Base-by-base conservation (phyloP, 176 grass and related monocot species). In the Panicum miliaceum region DNA sequence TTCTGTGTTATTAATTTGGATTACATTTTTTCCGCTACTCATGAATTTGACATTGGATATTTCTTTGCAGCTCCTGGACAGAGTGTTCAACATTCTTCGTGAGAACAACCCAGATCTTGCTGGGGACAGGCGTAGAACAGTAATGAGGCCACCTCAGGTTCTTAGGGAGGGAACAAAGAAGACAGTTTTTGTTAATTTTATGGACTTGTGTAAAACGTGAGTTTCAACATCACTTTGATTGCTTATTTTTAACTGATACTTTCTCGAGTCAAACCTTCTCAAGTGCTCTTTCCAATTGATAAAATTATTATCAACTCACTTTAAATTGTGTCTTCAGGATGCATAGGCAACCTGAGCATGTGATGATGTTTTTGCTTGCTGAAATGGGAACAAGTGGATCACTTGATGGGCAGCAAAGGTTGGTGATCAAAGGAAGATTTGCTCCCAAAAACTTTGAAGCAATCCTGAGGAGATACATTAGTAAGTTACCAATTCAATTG, bases 161-260 rank as follows among this genome's bases (percentile, higher is more conserved):
- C 95, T 97, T 22, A 89, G 95, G 80, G 92, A 98, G 61, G 95
- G 92, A 68, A 93, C 91, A 36, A 98, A 91, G 84, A 98, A 92
- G 87, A 98, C 90, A 8, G 92, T 98, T 38, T 98, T 98, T 73
- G 91, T 95, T 19, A 95, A 98, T 80, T 98, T 98, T 32, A 98
- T 98, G 92, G 95, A 93, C 38, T 78, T 91, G 16, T 98, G 92
- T 56, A 88, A 91, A 82, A 98, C 67, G 92, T 91, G 77, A 32
- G 77, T 77, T 71, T 84, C 16, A 3, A 13, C 0, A 20, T 53
- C 7, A 58, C 16, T 82, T 58, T 0, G 38, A 50, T 5, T 34
- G 22, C n/a, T 26, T 18, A 54, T 72, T 72, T 65, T 1, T 20
- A 9, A 25, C 27, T 43, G 8, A 51, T 77, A 58, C 15, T 62